Evolutionary conservation across 2,329 filamentous ascomycete species (phyloP).

Genomic region (Lasiodiplodia sp.): DNA sequence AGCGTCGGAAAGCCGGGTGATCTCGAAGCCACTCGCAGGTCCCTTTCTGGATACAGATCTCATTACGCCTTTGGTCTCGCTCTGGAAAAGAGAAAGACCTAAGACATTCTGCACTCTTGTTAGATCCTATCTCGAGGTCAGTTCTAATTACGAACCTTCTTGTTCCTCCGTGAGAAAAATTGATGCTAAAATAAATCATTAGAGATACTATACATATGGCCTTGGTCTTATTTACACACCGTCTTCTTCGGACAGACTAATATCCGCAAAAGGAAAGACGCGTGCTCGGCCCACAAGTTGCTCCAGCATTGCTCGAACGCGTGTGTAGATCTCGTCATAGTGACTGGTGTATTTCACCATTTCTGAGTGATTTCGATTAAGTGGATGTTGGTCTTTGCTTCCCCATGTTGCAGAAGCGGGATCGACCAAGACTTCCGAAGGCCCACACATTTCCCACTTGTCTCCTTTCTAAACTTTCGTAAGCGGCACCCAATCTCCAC

Average conservation of each 20-base stretch:
- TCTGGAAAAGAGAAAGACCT: not conserved
- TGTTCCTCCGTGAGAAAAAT: not conserved
- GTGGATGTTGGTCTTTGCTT: not conserved
- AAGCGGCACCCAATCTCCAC: too few species aligned
- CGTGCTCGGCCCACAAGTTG: not conserved
- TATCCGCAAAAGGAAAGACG: too few species aligned
- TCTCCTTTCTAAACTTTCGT: not conserved
- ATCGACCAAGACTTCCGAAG: not conserved
- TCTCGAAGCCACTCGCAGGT: conserved; percentile 7
- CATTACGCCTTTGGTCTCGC: not conserved
- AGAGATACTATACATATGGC: not conserved
- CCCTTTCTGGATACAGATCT: not conserved
- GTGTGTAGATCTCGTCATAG: not conserved
- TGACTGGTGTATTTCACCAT: conserved; percentile 2
- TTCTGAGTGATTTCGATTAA: not conserved
- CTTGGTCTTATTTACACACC: not conserved
- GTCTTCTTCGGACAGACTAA: not conserved
- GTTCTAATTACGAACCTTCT: not conserved
- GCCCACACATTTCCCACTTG: not conserved
- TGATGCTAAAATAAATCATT: not conserved
- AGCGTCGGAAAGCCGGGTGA: not conserved
- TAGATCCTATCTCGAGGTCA: not conserved
- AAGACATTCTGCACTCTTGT: not conserved
- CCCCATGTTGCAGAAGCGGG: not conserved
- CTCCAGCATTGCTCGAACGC: not conserved